phyloP scores from a whole-genome alignment of 2,329 filamentous ascomycete species.

The Colletotrichum sp. region DNA sequence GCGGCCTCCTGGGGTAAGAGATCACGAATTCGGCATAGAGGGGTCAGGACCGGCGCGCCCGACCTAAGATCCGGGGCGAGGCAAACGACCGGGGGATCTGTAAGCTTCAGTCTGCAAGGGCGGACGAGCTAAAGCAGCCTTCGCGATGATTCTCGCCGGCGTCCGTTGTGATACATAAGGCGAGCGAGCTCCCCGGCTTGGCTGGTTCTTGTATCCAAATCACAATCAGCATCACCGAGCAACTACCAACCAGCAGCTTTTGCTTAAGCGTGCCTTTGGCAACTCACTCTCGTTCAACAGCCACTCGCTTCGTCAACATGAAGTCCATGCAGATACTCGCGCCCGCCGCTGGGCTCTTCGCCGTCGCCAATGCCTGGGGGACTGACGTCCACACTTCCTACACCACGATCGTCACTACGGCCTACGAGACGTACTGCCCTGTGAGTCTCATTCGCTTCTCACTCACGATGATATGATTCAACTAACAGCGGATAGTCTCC shows the following conservation, averaged over 20 bases:
- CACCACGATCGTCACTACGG: slow-evolving; percentile 42
- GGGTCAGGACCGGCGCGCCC: background rate
- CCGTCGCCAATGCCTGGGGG: slow-evolving; percentile 30
- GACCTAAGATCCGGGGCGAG: background rate
- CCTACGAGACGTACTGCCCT: slow-evolving; percentile 49
- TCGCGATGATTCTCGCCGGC: background rate
- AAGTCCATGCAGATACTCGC: slow-evolving; percentile 36
- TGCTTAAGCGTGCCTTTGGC: slow-evolving; percentile 15
- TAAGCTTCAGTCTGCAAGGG: background rate
- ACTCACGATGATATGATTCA: background rate
- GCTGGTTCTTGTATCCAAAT: background rate
- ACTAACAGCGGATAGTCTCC: slow-evolving; percentile 30
- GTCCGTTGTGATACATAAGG: slow-evolving; percentile 8
- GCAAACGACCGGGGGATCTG: background rate
- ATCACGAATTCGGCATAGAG: background rate
- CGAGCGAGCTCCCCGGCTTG: background rate
- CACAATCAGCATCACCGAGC: background rate
- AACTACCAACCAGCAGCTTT: slow-evolving; percentile 23
- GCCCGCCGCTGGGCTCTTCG: slow-evolving; percentile 35
- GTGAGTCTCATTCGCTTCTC: slow-evolving; percentile 30
- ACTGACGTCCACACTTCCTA: slow-evolving; percentile 25
- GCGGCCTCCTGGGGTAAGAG: background rate
- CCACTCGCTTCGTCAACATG: slow-evolving; percentile 36
- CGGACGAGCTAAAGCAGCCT: background rate
- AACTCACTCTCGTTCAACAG: slow-evolving; percentile 22